Base-by-base conservation (phyloP, 306 rosid genomes). In the Rosa multiflora region DNA sequence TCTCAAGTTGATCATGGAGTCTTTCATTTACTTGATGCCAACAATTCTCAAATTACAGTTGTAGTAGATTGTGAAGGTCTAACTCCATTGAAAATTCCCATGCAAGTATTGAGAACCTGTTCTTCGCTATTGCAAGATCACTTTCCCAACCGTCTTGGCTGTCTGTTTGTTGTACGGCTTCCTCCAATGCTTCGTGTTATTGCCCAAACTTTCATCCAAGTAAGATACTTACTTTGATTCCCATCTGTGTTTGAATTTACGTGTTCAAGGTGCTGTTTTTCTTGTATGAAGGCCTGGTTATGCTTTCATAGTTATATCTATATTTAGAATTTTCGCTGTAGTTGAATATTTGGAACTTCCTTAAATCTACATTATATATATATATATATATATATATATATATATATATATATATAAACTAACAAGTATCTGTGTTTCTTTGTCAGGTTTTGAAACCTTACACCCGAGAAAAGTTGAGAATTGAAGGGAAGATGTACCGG, bases 11-110 rank as follows among this genome's bases (percentile, higher is more conserved):
- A 95, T 75, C 89, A 86, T 67, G 98, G 98, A 39, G 90, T 93
- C 78, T 70, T 88, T 86, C 89, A 86, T 83, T 85, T 95, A 55
- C 86, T 90, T 39, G 89, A 90, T 82, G 83, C 85, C 82, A 89
- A 87, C 74, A 87, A 88, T 83, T 83, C 94, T 52, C 90, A 89
- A 68, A 90, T 95, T 76, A 89, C 97, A 61, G 99, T 95, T 40
- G 82, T 95, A 83, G 96, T 95, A 83, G 99, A 95, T 82, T 95
- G 99, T 81, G 96, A 91, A 79, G 98, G 99, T 77, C 83, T 95
- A 80, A 84, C 99, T 83, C 94, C 99, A 6, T 81, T 95, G 84
- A 91, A 74, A 89, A 67, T 93, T 81, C 99, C 99, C 69, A 91
- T 93, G 97, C 89, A 95, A 79, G 76, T 89, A 82, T 3, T 95